Evolutionary conservation across 495 filamentous ascomycete species (phyloP).

Genomic region (Aspergillus bridgeri): DNA sequence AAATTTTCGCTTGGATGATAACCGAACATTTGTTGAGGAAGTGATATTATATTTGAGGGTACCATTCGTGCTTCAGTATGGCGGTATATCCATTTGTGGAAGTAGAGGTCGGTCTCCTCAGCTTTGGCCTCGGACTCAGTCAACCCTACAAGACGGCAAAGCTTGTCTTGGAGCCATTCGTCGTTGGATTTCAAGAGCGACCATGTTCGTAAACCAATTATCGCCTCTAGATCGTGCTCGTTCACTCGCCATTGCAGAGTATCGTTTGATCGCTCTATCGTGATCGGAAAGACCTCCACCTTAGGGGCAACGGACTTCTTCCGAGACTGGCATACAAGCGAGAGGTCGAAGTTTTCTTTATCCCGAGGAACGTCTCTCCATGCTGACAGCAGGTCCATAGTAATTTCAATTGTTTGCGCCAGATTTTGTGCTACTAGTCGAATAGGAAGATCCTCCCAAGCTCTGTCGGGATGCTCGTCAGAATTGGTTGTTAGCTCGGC

Average conservation of each 20-base stretch:
- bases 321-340: conserved; percentile 16
- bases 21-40: conserved; percentile 24
- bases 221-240: conserved; percentile 29
- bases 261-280: conserved; percentile 22
- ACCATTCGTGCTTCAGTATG: conserved; percentile 28
- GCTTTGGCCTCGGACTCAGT: conserved; percentile 17
- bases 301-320: not conserved
- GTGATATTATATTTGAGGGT: conserved; percentile 18
- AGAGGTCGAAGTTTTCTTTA: conserved; percentile 18
- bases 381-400: conserved; percentile 31
- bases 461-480: conserved; percentile 9
- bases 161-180: conserved; percentile 13
- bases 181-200: conserved; percentile 27
- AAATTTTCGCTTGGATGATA: conserved; percentile 8
- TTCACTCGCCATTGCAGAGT: conserved; percentile 28
- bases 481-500: conserved; percentile 24
- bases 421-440: conserved; percentile 26
- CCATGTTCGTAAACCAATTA: conserved; percentile 35
- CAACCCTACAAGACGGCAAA: conserved; percentile 30
- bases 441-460: conserved; percentile 36
- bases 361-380: conserved; percentile 19
- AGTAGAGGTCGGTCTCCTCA: conserved; percentile 28
- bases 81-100: conserved; percentile 40
- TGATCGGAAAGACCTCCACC: conserved; percentile 18
- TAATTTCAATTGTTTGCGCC: conserved; percentile 26